A percentile compares a stretch with the other conserved stretches of the same genome.
Evolutionary conservation across 805 yeast genomes (phyloP).

Genomic region (Brettanomyces naardenensis): DNA sequence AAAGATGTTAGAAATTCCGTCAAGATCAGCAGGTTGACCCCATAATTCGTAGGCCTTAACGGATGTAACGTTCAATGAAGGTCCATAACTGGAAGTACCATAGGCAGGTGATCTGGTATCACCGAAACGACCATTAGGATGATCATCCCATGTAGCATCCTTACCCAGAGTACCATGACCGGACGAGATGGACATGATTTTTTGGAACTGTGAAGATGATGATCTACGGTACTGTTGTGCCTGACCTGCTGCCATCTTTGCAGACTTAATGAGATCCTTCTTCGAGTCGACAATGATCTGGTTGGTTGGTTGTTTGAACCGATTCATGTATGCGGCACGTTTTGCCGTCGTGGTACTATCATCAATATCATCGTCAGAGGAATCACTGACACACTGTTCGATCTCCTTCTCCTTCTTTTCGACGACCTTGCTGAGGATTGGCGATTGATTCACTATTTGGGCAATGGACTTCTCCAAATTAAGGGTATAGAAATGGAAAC

Average conservation of each 20-base stretch:
- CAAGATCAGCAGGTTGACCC: conserved; percentile 62
- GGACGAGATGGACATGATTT: conserved; percentile 66
- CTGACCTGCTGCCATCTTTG: conserved; percentile 8
- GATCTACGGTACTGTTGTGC: conserved; percentile 8
- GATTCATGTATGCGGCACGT: conserved; percentile 27
- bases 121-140: conserved; percentile 93
- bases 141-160: conserved; percentile 96
- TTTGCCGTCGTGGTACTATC: conserved; percentile 25
- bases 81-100: conserved; percentile 83
- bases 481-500: conserved; percentile 88
- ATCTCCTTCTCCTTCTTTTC: conserved; percentile 29
- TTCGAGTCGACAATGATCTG: conserved; percentile 23
- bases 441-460: conserved; percentile 61
- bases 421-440: conserved; percentile 42
- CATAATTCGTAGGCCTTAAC: conserved; percentile 63
- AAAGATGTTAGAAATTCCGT: conserved; percentile 62
- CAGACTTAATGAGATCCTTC: conserved; percentile 6
- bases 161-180: conserved; percentile 81
- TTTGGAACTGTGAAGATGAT: conserved; percentile 36
- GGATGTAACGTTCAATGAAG: conserved; percentile 69
- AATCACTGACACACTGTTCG: conserved; percentile 31
- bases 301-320: conserved; percentile 24
- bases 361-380: conserved; percentile 26
- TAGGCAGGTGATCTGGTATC: conserved; percentile 94
- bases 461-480: conserved; percentile 92